These are phyloP conservation scores for Prunus davidiana DNA, from an alignment of 306 rosid species.

Conservation along the genomic window DNA sequence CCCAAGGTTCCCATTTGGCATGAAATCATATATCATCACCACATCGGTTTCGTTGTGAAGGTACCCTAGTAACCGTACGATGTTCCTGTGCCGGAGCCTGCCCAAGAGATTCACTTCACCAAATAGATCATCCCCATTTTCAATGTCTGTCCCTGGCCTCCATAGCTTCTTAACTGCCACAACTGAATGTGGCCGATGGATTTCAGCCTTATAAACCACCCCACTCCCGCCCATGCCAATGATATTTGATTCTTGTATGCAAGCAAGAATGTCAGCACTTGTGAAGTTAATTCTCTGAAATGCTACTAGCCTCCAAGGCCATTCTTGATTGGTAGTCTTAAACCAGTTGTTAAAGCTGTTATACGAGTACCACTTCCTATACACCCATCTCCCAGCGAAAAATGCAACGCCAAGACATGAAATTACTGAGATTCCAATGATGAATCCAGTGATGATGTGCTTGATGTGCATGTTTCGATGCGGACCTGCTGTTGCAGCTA, in stretches of 20 bases:
- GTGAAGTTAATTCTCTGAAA: conserved; percentile 86
- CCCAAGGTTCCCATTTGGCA: conserved; percentile 88
- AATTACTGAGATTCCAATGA: conserved; percentile 52
- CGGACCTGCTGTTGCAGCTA: conserved; percentile 13
- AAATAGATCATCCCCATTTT: conserved; percentile 49
- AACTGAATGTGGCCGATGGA: conserved; percentile 48
- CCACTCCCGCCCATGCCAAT: conserved; percentile 86
- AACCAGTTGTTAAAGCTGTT: conserved; percentile 56
- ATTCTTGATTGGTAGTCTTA: conserved; percentile 52
- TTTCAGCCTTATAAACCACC: conserved; percentile 84
- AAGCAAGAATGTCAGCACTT: conserved; percentile 60
- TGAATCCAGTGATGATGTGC: conserved; percentile 48
- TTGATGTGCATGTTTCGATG: conserved; percentile 36
- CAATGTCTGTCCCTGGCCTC: conserved; percentile 51
- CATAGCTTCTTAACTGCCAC: conserved; percentile 92
- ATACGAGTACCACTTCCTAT: conserved; percentile 50
- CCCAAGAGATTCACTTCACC: conserved; percentile 83
- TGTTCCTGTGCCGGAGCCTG: conserved; percentile 83
- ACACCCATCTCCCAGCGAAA: conserved; percentile 49
- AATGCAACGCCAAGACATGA: conserved; percentile 40
- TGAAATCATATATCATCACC: conserved; percentile 74
- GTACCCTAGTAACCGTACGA: conserved; percentile 74
- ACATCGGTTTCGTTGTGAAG: conserved; percentile 73
- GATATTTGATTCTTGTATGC: conserved; percentile 69
- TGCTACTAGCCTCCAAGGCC: conserved; percentile 91